Evolutionary conservation across 805 yeast genomes (phyloP), one percentile per base, ranked within the genome.

Genomic region (Wickerhamia fluorescens): DNA sequence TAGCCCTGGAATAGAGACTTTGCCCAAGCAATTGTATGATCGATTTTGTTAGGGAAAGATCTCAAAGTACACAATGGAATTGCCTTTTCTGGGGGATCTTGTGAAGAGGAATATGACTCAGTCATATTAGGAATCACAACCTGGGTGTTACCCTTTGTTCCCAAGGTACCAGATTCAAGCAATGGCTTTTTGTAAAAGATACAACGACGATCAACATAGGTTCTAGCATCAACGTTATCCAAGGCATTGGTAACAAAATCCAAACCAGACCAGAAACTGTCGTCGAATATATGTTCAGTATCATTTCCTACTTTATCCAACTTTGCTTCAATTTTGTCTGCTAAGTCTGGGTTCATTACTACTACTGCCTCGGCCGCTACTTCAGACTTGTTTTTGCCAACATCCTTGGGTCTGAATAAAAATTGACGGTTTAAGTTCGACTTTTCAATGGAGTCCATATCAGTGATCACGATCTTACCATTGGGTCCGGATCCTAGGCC

Each of bases 1-100:
- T 76, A 86, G 13, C 92, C 95, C 66, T 83, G 92, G 71, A 92
- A 92, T 51, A 86, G 68, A 12, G 87, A 78, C 62, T 94, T 94
- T 10, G 97, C 95, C 99, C 99, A 92, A 5, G 98, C 97, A 61
- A 92, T 92, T 1, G 99, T 92, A 53, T 92, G 99, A 54, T 92
- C 99, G 47, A 92, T 92, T 61, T 89, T 89, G 59, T 87, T 84
- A 33, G 99, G 99, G 79, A 92, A 92, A 3, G 95, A 84, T 61
- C 97, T 78, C 52, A 92, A 70, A 3, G 99, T 92, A 71, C 99
- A 92, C 49, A 92, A 70, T 18, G 99, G 99, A 49, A 92, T 88
- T 3, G 95, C 78, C 60, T 87, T 87, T 66, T 92, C 99, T 21
- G 99, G 99, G 24, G 99, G 98, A 60, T 92, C 99, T 55, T 86